Evolutionary conservation across 805 yeast species (phyloP).

Genomic region (Torulaspora microellipsoides): DNA sequence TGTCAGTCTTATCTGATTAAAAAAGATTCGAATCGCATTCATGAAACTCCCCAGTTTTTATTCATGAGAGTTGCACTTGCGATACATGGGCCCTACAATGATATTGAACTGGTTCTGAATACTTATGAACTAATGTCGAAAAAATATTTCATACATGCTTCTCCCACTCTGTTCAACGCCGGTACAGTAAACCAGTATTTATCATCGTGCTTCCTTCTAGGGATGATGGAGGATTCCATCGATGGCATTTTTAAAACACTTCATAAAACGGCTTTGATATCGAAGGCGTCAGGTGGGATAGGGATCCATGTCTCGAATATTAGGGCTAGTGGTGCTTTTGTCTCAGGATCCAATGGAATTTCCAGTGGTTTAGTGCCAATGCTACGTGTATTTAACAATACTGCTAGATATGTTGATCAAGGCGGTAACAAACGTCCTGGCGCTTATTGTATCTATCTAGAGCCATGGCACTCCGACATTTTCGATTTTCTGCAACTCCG

Average conservation of each 20-base stretch:
- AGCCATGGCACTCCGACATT: constrained; percentile 94
- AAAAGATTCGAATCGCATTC: constrained; percentile 39
- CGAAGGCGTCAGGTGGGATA: constrained; percentile 92
- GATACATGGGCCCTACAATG: constrained; percentile 61
- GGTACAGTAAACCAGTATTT: constrained; percentile 79
- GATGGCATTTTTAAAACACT: constrained; percentile 90
- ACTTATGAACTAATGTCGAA: constrained; percentile 84
- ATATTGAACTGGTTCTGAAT: constrained; percentile 60
- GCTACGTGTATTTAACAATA: constrained; percentile 88
- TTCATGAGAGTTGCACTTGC: constrained; percentile 89
- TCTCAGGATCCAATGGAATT: constrained; percentile 86
- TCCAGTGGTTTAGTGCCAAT: constrained; percentile 91
- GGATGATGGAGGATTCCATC: constrained; percentile 88
- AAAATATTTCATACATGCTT: constrained; percentile 85
- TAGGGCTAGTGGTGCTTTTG: constrained; percentile 76
- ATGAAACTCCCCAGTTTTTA: constrained; percentile 85
- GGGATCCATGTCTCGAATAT: constrained; percentile 85
- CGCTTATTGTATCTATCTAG: constrained; percentile 87
- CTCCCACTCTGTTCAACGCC: constrained; percentile 89
- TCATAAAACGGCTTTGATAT: constrained; percentile 80
- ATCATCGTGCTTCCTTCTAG: constrained; percentile 89
- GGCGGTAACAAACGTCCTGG: constrained; percentile 98
- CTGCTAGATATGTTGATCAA: constrained; percentile 95
- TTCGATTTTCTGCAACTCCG: constrained; percentile 79
- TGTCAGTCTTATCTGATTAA: constrained; percentile 76